These are phyloP conservation scores for Uronychia binucleata DNA, from an alignment of 73 alveolate genomes.

Conservation along the genomic window DNA sequence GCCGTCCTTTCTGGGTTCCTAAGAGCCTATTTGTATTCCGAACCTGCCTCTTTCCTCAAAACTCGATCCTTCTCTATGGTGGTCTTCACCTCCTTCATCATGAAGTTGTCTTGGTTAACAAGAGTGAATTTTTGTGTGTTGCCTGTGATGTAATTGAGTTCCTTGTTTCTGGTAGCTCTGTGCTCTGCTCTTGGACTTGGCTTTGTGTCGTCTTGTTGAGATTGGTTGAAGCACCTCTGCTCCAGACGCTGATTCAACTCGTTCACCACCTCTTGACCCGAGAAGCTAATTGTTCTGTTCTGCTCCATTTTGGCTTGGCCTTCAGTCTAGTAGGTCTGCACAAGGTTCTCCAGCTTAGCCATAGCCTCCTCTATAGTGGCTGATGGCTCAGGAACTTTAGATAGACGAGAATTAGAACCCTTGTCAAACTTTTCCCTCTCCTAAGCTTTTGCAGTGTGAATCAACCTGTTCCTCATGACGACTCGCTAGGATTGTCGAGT, in stretches of 20 bases:
- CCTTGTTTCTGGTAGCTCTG: neutral
- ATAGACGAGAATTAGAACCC: too few species aligned
- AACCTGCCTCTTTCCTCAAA: neutral
- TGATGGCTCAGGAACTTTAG: too few species aligned
- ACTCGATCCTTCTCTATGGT: neutral
- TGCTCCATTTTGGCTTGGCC: too few species aligned
- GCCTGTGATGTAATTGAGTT: neutral
- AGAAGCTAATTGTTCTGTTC: too few species aligned
- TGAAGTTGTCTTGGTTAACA: neutral
- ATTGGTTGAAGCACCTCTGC: neutral
- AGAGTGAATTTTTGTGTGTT: neutral
- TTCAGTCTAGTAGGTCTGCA: too few species aligned
- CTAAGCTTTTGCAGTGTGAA: too few species aligned
- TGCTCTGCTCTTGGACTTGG: neutral
- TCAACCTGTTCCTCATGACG: too few species aligned
- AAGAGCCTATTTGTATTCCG: neutral
- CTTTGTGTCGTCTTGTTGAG: neutral
- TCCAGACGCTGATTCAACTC: neutral
- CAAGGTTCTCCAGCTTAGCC: too few species aligned
- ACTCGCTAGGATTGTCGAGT: too few species aligned
- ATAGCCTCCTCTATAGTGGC: too few species aligned
- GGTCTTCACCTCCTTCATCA: neutral
- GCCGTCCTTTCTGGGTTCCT: neutral
- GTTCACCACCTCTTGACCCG: neutral
- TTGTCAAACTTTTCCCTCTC: too few species aligned